phyloP scores from a whole-genome alignment of 2,329 filamentous ascomycete genomes.

The Pseudogymnoascus sp. region DNA sequence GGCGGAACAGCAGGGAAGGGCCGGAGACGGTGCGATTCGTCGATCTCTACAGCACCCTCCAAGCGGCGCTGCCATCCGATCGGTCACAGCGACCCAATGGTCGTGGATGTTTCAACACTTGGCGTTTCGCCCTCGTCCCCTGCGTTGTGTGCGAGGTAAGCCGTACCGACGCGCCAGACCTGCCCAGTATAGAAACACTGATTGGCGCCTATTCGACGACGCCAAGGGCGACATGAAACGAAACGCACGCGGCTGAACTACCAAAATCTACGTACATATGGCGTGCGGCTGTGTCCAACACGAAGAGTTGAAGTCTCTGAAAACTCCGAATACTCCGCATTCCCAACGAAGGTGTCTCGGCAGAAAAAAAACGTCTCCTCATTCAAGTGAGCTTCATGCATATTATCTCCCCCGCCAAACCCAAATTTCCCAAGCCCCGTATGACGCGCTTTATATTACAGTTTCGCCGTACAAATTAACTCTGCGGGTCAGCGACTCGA shows the following conservation, averaged over 20 bases:
- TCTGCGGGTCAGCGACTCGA: background rate
- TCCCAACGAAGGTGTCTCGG: background rate
- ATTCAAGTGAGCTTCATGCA: background rate
- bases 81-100: constrained; percentile 1
- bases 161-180: background rate
- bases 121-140: background rate
- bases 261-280: background rate
- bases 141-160: background rate
- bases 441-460: background rate
- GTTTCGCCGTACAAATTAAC: background rate
- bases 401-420: background rate
- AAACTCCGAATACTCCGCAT: background rate
- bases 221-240: background rate
- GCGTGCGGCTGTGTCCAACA: background rate
- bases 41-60: background rate
- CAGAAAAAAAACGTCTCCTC: background rate
- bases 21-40: background rate
- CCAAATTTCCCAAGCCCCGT: background rate
- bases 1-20: background rate
- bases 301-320: background rate
- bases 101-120: constrained; percentile 1
- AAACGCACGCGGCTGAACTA: background rate
- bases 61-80: background rate
- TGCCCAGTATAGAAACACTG: background rate
- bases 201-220: background rate